These are phyloP conservation scores for Epichloe coenophiala DNA, from an alignment of 2,329 filamentous ascomycete genomes.

Conservation along the genomic window DNA sequence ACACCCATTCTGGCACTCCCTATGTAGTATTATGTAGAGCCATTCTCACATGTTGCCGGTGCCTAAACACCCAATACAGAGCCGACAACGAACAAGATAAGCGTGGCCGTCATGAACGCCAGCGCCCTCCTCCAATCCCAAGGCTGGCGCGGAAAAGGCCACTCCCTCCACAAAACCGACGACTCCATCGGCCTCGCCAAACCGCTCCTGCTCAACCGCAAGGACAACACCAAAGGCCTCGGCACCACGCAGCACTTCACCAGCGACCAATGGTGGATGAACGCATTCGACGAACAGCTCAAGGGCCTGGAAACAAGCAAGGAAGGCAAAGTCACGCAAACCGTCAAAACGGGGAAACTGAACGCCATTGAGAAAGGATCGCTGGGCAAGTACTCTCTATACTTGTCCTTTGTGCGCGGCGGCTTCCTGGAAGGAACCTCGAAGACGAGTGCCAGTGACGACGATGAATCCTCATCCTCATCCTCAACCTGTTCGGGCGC, in stretches of 20 bases:
- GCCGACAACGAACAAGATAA: background rate
- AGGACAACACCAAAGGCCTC: slow-evolving; percentile 67
- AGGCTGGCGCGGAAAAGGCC: slow-evolving; percentile 81
- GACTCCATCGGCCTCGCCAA: slow-evolving; percentile 65
- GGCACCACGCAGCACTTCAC: slow-evolving; percentile 58
- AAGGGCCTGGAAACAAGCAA: slow-evolving; percentile 59
- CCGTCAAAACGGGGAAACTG: slow-evolving; percentile 38
- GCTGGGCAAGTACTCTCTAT: slow-evolving; percentile 51
- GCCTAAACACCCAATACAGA: background rate
- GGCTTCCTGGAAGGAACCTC: slow-evolving; percentile 64
- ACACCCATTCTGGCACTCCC: background rate
- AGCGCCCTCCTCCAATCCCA: slow-evolving; percentile 70
- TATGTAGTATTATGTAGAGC: background rate
- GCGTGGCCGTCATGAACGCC: slow-evolving; percentile 53
- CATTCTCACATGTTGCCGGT: background rate
- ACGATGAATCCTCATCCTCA: background rate
- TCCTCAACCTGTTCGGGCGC: slow-evolving; percentile 3
- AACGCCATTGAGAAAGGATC: slow-evolving; percentile 41
- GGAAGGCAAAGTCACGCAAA: slow-evolving; percentile 42
- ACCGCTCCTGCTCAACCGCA: slow-evolving; percentile 71
- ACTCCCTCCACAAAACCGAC: slow-evolving; percentile 67
- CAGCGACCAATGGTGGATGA: slow-evolving; percentile 91
- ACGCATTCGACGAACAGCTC: slow-evolving; percentile 82
- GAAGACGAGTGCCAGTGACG: slow-evolving; percentile 12
- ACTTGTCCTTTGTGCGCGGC: slow-evolving; percentile 74